Evolutionary conservation across 306 rosid species (phyloP).

Genomic region (Rosa rugosa): DNA sequence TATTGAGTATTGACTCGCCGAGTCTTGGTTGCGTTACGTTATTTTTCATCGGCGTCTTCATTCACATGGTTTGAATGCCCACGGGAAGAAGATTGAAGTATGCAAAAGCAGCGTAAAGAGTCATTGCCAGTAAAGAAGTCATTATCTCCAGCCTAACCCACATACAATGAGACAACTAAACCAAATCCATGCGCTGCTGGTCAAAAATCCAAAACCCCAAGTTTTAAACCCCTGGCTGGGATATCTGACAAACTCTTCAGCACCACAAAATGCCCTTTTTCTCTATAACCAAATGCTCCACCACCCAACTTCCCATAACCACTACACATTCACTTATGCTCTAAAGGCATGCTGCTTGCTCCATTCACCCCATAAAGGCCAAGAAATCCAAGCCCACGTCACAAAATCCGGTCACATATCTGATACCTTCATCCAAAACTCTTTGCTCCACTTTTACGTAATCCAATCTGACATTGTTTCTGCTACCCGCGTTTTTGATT

Average conservation of each 20-base stretch:
- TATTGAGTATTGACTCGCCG: too few relatives aligned
- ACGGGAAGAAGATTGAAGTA: constrained; percentile 85
- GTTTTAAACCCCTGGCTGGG: constrained; percentile 48
- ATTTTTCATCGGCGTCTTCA: too few relatives aligned
- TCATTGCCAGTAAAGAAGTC: background rate
- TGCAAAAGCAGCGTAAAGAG: constrained; percentile 44
- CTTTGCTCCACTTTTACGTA: constrained; percentile 61
- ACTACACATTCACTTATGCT: constrained; percentile 71
- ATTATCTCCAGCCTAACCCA: background rate
- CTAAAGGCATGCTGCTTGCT: constrained; percentile 55
- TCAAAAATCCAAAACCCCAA: constrained; percentile 54
- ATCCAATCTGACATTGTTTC: constrained; percentile 39
- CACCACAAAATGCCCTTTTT: constrained; percentile 50
- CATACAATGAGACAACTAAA: constrained; percentile 27
- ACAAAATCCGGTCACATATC: constrained; percentile 53
- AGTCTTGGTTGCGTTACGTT: too few relatives aligned
- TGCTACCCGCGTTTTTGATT: constrained; percentile 47
- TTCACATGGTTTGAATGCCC: constrained; percentile 83
- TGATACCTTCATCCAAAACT: constrained; percentile 67
- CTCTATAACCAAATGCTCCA: constrained; percentile 70
- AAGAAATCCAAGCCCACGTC: constrained; percentile 67
- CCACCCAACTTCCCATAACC: constrained; percentile 53
- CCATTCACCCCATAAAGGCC: constrained; percentile 47
- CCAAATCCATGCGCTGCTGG: constrained; percentile 46
- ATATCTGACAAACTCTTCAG: constrained; percentile 35